Evolutionary conservation across 805 yeast species (phyloP).

Genomic region (Cyberlindnera xylosilytica): DNA sequence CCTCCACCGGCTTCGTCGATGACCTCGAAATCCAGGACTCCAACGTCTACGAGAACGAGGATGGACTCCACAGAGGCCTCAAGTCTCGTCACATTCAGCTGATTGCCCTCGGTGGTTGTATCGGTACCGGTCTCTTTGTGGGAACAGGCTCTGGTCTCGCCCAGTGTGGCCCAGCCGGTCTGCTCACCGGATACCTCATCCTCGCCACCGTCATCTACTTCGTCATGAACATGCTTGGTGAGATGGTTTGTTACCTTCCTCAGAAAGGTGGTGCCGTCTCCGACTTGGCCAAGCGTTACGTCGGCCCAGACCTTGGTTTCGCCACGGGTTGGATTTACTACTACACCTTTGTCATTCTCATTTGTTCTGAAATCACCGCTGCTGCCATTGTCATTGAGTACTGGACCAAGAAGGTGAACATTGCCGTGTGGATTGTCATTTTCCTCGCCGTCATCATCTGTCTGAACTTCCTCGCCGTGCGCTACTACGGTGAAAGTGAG

Average conservation of each 20-base stretch:
- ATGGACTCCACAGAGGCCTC: constrained; percentile 31
- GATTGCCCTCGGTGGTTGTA: constrained; percentile 82
- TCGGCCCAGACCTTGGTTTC: constrained; percentile 28
- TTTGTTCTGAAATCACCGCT: constrained; percentile 50
- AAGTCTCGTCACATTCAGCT: constrained; percentile 71
- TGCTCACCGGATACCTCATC: constrained; percentile 58
- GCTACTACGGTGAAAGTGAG: constrained; percentile 53
- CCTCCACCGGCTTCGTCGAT: constrained; percentile 26
- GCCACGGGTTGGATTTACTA: constrained; percentile 31
- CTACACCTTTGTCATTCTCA: constrained; percentile 25
- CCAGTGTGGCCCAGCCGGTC: constrained; percentile 71
- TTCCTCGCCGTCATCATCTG: constrained; percentile 45
- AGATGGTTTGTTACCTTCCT: constrained; percentile 62
- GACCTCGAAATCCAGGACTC: constrained; percentile 19
- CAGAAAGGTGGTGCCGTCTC: constrained; percentile 64
- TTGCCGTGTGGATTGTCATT: constrained; percentile 58
- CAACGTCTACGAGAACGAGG: constrained; percentile 3
- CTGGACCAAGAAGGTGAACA: constrained; percentile 61
- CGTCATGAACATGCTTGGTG: constrained; percentile 64
- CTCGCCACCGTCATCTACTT: constrained; percentile 63
- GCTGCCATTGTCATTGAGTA: constrained; percentile 48
- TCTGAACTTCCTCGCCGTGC: constrained; percentile 55
- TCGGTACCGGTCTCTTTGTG: constrained; percentile 82
- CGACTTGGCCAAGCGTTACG: constrained; percentile 54
- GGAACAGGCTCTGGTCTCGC: constrained; percentile 64